A percentile compares a stretch with the other conserved stretches of the same genome.
These are phyloP conservation scores for Diplodia intermedia DNA, from an alignment of 2,329 filamentous ascomycete species.

Conservation along the genomic window DNA sequence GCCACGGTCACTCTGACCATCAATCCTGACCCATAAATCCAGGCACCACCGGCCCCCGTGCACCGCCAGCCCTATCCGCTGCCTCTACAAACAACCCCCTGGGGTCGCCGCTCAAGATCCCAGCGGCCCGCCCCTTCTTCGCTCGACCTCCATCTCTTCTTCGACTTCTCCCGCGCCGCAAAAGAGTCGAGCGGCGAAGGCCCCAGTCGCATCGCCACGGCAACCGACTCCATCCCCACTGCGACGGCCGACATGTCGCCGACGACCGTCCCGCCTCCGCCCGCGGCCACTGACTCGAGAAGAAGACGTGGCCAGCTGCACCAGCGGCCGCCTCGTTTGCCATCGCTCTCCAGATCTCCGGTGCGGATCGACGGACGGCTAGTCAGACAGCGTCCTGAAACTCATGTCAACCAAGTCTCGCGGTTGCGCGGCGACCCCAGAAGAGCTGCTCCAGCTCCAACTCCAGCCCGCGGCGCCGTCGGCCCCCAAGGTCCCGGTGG, in stretches of 20 bases:
- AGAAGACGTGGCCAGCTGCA: not conserved
- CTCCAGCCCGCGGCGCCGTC: not conserved
- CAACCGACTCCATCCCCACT: not conserved
- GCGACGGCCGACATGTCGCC: not conserved
- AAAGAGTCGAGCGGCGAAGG: too few species aligned
- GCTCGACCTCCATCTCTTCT: not conserved
- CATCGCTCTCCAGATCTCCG: not conserved
- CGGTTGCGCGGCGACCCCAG: slow-evolving; percentile 4
- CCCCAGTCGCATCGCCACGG: slow-evolving; percentile 1
- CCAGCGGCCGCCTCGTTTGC: not conserved
- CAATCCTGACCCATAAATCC: slow-evolving; percentile 21
- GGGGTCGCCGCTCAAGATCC: not conserved
- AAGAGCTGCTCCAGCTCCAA: too few species aligned
- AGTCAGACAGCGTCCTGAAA: not conserved
- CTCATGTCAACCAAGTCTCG: slow-evolving; percentile 3
- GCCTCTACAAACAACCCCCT: not conserved
- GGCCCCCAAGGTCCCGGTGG: too few species aligned
- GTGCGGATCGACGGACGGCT: not conserved
- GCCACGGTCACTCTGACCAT: not conserved
- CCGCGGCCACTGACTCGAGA: not conserved
- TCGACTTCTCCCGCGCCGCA: not conserved
- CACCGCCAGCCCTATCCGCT: not conserved
- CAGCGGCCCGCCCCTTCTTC: not conserved
- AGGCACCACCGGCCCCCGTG: slow-evolving; percentile 23
- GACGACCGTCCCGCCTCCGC: slow-evolving; percentile 10